These are phyloP conservation scores for Euphorbia pulcherrima DNA, from an alignment of 345 rosid species.

Conservation along the genomic window DNA sequence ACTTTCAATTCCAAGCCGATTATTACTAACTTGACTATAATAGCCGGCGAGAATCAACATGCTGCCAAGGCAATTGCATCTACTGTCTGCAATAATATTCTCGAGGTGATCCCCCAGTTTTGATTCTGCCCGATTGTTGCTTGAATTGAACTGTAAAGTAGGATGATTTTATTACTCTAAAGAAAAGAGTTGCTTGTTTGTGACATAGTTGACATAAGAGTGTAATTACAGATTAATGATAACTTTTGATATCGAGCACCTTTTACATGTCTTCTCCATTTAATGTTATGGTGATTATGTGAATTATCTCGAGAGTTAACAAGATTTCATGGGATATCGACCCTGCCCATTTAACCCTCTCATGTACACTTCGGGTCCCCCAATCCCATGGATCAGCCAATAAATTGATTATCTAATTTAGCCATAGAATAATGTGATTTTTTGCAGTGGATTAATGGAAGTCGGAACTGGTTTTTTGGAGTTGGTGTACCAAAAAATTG, in stretches of 20 bases:
- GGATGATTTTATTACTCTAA: neutral
- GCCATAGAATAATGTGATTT: neutral
- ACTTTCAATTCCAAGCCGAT: conserved; percentile 97
- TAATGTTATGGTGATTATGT: neutral
- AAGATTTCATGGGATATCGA: neutral
- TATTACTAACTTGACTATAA: conserved; percentile 88
- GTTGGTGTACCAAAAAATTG: conserved; percentile 2
- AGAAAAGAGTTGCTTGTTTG: conserved; percentile 3
- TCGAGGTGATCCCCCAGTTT: conserved; percentile 89
- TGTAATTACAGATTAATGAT: conserved; percentile 49
- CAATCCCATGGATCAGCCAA: neutral
- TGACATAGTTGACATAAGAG: conserved; percentile 14
- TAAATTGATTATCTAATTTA: neutral
- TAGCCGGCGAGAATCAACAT: conserved; percentile 88
- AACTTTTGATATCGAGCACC: conserved; percentile 18
- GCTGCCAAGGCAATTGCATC: conserved; percentile 79
- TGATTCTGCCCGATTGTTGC: conserved; percentile 23
- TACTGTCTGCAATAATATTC: conserved; percentile 74
- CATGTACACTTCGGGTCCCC: neutral
- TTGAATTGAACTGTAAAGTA: conserved; percentile 37
- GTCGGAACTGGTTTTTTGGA: conserved; percentile 2
- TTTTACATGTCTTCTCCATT: neutral
- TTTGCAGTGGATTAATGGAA: conserved; percentile 5
- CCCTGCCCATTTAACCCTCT: neutral
- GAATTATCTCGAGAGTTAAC: neutral